Percentiles rank a stretch among this genome's conserved stretches.
These are phyloP conservation scores for Candida sp. DNA, from an alignment of 1,139 yeast genomes.

Conservation along the genomic window DNA sequence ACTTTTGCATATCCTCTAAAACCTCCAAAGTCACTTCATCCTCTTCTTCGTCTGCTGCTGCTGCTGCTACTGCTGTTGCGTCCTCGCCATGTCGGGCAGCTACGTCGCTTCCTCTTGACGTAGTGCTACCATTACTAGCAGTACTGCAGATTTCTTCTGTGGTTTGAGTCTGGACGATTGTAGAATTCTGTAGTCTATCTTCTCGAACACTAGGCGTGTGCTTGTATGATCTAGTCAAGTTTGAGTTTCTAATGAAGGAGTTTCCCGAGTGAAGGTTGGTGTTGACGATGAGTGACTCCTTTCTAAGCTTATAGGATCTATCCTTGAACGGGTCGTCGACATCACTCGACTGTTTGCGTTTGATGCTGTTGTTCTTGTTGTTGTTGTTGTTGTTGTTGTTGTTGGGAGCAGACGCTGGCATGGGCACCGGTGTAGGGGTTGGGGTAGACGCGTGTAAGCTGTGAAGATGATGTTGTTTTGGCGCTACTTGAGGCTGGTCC, in stretches of 20 bases:
- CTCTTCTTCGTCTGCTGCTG: slow-evolving; percentile 26
- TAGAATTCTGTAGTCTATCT: background rate
- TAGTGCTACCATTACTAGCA: background rate
- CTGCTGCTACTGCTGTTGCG: background rate
- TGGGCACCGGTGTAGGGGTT: background rate
- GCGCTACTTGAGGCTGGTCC: slow-evolving; percentile 1
- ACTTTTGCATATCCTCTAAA: slow-evolving; percentile 66
- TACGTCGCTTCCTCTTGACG: no score
- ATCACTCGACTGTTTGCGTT: slow-evolving; percentile 20
- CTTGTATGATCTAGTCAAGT: slow-evolving; percentile 9
- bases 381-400: background rate
- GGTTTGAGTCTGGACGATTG: background rate
- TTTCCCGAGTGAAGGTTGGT: slow-evolving; percentile 1
- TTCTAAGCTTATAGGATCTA: slow-evolving; percentile 10
- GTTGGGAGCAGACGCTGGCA: background rate
- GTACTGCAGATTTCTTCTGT: slow-evolving; percentile 1
- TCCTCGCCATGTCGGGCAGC: no score
- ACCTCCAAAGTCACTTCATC: slow-evolving; percentile 55
- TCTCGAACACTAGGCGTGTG: background rate
- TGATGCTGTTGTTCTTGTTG: slow-evolving; percentile 2
- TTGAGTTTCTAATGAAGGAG: slow-evolving; percentile 11
- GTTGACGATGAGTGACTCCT: background rate
- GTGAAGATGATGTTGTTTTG: slow-evolving; percentile 3
- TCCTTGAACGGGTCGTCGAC: slow-evolving; percentile 34
- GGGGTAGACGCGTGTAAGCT: slow-evolving; percentile 6